These are phyloP conservation scores for Scheffersomyces titani DNA, from an alignment of 1,139 yeast species.

Conservation along the genomic window DNA sequence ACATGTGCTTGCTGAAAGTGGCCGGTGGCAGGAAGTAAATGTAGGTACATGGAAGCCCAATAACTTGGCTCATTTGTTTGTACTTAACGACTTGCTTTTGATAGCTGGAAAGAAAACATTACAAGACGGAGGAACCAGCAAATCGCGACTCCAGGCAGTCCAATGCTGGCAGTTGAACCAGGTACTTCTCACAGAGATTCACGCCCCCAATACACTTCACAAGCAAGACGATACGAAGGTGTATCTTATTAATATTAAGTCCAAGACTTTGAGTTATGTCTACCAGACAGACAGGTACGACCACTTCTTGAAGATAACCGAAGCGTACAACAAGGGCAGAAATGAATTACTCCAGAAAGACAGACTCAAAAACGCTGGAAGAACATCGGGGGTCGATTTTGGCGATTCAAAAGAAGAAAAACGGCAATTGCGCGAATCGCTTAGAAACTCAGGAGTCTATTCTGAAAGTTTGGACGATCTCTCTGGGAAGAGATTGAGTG, in stretches of 20 bases:
- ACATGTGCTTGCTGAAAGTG: conserved; percentile 77
- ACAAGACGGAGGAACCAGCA: conserved; percentile 24
- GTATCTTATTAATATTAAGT: conserved; percentile 49
- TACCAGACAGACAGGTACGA: conserved; percentile 67
- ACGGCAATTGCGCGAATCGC: conserved; percentile 41
- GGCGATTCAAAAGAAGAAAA: conserved; percentile 32
- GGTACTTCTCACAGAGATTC: conserved; percentile 49
- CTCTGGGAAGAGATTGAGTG: conserved; percentile 27
- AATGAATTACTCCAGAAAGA: conserved; percentile 55
- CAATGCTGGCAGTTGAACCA: conserved; percentile 80
- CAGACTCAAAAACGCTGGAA: conserved; percentile 41
- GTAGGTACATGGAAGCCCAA: conserved; percentile 84
- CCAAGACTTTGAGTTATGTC: conserved; percentile 52
- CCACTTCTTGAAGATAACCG: conserved; percentile 57
- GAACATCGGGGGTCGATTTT: conserved; percentile 9
- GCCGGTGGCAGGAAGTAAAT: conserved; percentile 86
- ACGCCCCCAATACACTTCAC: conserved; percentile 17
- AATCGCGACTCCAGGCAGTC: conserved; percentile 60
- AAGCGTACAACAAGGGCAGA: conserved; percentile 64
- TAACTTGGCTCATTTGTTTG: conserved; percentile 72
- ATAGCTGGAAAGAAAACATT: conserved; percentile 65
- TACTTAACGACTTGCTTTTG: conserved; percentile 75
- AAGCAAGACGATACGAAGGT: conserved; percentile 23
- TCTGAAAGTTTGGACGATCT: conserved; percentile 26
- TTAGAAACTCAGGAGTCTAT: conserved; percentile 36